Base-by-base conservation (phyloP, 2,329 filamentous ascomycete genomes). In the Aspergillus neotritici region DNA sequence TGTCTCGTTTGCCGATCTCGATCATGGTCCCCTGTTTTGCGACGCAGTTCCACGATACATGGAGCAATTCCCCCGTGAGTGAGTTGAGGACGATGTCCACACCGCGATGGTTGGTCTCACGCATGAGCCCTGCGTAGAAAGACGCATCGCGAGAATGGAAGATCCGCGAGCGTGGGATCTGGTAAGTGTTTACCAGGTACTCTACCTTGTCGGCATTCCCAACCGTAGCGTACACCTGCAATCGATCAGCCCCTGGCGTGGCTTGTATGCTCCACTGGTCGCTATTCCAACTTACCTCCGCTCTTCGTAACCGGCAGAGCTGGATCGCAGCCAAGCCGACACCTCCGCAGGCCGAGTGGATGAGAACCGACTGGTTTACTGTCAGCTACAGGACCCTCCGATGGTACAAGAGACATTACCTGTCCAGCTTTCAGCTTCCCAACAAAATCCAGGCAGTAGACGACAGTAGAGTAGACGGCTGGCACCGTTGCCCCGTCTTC, bases 11-110 rank as follows among this genome's bases (percentile, higher is more conserved):
- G 2, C 55, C 55, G 3, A 58, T 34, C 16, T 58, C 56, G 8
- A 58, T 37, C 49, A 58, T 48, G 4, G 43, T 54, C 0, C 60
- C 60, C 29, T 52, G 53, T 6, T 47, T 44, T 0, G 60, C 56
- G 15, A 62, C 55, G 15, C 56, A 61, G 17, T 50, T 34, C 60
- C 60, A 62, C 0, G 55, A 55, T 4, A 53, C 54, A 12, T 49
- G 48, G 0, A 62, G 40, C 14, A 56, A 43, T 13, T 56, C 49
- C 1, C 57, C 58, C 4, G 54, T 40, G 3, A 57, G 31, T 0
- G 54, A 53, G 35, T 60, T 59, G 1, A 62, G 40, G 2, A 60
- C 52, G 2, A 60, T 9, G 31, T 60, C 52, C 3, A 60, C 53
- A 1, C 56, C 55, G 3, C 33, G 31, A 4, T 45, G 48, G 3